Evolutionary conservation across 306 rosid genomes (phyloP).

Genomic region (Cicer pinnatifidum): DNA sequence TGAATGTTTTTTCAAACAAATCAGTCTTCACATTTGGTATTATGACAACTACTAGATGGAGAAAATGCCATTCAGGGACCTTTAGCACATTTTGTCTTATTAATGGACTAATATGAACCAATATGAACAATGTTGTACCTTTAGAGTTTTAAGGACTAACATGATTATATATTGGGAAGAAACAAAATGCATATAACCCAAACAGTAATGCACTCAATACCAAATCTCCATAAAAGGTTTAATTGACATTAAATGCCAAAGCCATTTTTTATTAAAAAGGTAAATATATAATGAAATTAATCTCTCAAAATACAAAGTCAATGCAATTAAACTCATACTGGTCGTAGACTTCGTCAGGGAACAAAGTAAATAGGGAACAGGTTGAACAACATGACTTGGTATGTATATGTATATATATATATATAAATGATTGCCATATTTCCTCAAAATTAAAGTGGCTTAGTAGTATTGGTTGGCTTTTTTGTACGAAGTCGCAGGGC

Average conservation of each 20-base stretch:
- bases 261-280: background rate
- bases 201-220: constrained; percentile 34
- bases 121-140: background rate
- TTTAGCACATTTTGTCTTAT: background rate
- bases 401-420: background rate
- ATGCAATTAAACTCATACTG: too few relatives aligned
- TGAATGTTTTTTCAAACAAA: background rate
- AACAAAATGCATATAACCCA: background rate
- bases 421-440: background rate
- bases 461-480: too few relatives aligned
- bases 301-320: background rate
- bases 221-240: constrained; percentile 49
- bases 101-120: background rate
- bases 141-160: background rate
- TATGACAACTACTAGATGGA: background rate
- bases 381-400: background rate
- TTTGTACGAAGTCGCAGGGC: too few relatives aligned
- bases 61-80: background rate
- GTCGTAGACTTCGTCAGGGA: background rate
- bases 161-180: background rate
- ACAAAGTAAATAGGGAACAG: background rate
- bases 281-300: background rate
- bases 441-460: background rate
- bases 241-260: constrained; percentile 20
- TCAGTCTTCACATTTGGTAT: constrained; percentile 12